Conservation (phyloP, 2,329 filamentous ascomycete species). For the Botrytis aclada region DNA sequence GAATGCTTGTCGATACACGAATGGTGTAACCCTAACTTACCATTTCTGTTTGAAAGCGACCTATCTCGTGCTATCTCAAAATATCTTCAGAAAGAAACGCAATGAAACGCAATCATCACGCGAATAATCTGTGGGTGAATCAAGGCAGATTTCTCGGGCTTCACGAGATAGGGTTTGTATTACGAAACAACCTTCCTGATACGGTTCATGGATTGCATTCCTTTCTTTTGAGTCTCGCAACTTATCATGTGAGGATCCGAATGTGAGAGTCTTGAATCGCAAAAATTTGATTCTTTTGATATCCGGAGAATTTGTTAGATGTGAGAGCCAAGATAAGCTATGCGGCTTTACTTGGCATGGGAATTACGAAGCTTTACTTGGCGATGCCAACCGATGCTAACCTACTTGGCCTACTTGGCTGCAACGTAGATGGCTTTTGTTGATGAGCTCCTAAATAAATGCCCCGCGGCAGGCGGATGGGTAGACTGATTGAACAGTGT, state of each 20-base stretch:
- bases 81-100: conserved; percentile 8
- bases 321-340: not conserved
- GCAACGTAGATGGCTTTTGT: not conserved
- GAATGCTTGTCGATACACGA: not conserved
- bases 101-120: not conserved
- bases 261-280: not conserved
- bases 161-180: not conserved
- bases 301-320: not conserved
- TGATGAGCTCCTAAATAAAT: not conserved
- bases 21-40: not conserved
- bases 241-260: not conserved
- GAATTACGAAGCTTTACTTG: conserved; percentile 5
- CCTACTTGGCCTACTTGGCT: conserved; percentile 7
- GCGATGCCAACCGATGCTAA: conserved; percentile 14
- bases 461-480: not conserved
- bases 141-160: not conserved
- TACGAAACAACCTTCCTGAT: conserved; percentile 17
- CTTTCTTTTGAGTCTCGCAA: not conserved
- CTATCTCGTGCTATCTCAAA: conserved; percentile 1
- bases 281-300: not conserved
- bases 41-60: not conserved
- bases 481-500: too few species aligned
- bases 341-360: not conserved
- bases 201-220: not conserved
- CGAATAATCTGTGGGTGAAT: not conserved